Evolutionary conservation across 805 yeast genomes (phyloP), one percentile per base, ranked within the genome.

Genomic region (Saturnispora zaruensis): DNA sequence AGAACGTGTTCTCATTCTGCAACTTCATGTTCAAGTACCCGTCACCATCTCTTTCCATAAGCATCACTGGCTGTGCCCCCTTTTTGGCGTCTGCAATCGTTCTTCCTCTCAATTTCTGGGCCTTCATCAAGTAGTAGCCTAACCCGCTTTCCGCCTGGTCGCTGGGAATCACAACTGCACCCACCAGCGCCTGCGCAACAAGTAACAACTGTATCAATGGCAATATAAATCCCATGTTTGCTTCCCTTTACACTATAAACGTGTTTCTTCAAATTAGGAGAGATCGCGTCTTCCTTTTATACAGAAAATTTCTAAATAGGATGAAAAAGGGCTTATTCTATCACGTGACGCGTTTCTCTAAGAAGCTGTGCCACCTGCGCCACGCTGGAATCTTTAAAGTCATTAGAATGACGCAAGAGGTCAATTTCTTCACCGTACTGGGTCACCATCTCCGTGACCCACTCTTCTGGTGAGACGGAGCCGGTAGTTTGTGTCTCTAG

Each of bases 381-480:
- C n/a, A 54, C 73, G 16, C 56, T 55, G 9, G 73, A 49, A 1
- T 37, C 51, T 13, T 45, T 73, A 58, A 84, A 84, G 61, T 83
- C 88, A 8, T 81, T 82, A 33, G 81, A 78, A 49, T 72, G 70
- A 60, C 89, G 76, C 53, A 82, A 66, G 48, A 70, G 69, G 57
- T 79, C 81, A 36, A 82, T 68, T 53, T 82, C 87, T 50, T 79
- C 79, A 44, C 81, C 79, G 57, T 81, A 84, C 36, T 71, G 74
- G 16, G 68, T 65, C 44, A 85, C 76, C 77, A 83, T 75, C 53
- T 41, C 24, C 3, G 30, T n/a, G 8, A 51, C 21, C 54, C 54
- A 51, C 23, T 47, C 54, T 13, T 48, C 53, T 3, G 47, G 6
- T 3, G 46, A 18, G 6, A 45, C 25, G 11, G 49, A 13, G 6